These are phyloP conservation scores for Aspergillus sojae DNA, from an alignment of 2,329 filamentous ascomycete species.

Conservation along the genomic window DNA sequence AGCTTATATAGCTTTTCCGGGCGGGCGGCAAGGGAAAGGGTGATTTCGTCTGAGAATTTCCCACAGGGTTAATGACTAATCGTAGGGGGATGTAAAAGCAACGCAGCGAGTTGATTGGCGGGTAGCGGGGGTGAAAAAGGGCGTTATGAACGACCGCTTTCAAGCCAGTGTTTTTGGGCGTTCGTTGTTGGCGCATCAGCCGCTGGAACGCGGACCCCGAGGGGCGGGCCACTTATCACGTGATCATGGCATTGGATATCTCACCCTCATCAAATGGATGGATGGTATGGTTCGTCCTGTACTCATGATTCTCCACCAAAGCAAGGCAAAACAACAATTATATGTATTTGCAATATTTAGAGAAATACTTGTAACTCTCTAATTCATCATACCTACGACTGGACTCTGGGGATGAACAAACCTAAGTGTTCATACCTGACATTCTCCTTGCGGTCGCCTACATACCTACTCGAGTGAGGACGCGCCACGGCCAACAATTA, in stretches of 20 bases:
- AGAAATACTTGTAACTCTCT: neutral
- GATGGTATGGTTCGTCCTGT: neutral
- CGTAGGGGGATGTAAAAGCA: constrained; percentile 22
- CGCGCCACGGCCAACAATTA: neutral
- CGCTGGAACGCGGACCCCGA: constrained; percentile 1
- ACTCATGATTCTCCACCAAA: neutral
- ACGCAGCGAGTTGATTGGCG: constrained; percentile 37
- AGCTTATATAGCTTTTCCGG: constrained; percentile 34
- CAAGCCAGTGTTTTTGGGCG: constrained; percentile 29
- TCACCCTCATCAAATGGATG: neutral
- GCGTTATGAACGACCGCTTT: constrained; percentile 46
- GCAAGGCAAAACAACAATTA: neutral
- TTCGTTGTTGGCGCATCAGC: constrained; percentile 10
- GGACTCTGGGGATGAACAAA: neutral
- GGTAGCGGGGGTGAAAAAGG: constrained; percentile 34
- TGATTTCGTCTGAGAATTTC: constrained; percentile 15
- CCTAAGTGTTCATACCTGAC: neutral
- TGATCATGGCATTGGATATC: neutral
- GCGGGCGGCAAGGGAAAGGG: constrained; percentile 24
- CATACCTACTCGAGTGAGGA: neutral
- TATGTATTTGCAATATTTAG: neutral
- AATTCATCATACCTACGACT: neutral
- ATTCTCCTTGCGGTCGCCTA: neutral
- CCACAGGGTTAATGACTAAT: constrained; percentile 29
- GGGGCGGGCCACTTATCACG: constrained; percentile 4